phyloP scores from a whole-genome alignment of 352 stramenopile species.

The Pythium pyrilobum region DNA sequence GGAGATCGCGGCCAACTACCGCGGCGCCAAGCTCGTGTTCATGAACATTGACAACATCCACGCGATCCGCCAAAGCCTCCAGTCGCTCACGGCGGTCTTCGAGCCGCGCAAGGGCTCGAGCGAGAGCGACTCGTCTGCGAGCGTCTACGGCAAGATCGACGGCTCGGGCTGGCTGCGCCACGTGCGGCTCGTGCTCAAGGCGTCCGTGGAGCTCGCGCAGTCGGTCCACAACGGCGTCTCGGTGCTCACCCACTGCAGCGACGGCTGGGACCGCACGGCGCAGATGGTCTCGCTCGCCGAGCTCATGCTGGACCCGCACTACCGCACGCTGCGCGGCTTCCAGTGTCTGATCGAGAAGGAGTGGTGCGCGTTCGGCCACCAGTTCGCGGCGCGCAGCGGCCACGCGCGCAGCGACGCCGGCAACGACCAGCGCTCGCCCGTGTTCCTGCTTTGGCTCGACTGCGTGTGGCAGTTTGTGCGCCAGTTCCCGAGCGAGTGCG shows the following conservation, averaged over 20 bases:
- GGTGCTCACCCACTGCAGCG: conserved; percentile 97
- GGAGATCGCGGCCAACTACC: conserved; percentile 95
- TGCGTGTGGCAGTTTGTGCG: conserved; percentile 96
- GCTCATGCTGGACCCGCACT: conserved; percentile 97
- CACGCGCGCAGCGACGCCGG: conserved; percentile 86
- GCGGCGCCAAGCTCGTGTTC: conserved; percentile 91
- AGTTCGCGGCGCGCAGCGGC: conserved; percentile 93
- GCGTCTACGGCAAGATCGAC: conserved; percentile 89
- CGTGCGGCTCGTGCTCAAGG: conserved; percentile 91
- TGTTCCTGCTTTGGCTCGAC: conserved; percentile 99
- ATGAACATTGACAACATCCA: conserved; percentile 99
- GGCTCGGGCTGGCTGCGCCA: conserved; percentile 95
- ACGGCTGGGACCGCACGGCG: conserved; percentile 99
- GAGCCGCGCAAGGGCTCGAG: conserved; percentile 65
- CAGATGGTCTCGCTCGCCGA: conserved; percentile 95
- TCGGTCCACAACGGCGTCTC: conserved; percentile 92
- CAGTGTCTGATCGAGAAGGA: conserved; percentile 97
- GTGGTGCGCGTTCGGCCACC: conserved; percentile 98
- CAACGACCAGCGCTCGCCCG: conserved; percentile 95
- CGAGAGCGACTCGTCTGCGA: conserved; percentile 74
- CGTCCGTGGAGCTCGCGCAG: conserved; percentile 90
- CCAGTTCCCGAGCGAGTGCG: conserved; percentile 95
- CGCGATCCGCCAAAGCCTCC: conserved; percentile 91
- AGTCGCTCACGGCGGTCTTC: conserved; percentile 79
- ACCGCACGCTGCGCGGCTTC: conserved; percentile 97